phyloP scores from a whole-genome alignment of 1,284 basidiomycete species.

The Phlebopus sp. region DNA sequence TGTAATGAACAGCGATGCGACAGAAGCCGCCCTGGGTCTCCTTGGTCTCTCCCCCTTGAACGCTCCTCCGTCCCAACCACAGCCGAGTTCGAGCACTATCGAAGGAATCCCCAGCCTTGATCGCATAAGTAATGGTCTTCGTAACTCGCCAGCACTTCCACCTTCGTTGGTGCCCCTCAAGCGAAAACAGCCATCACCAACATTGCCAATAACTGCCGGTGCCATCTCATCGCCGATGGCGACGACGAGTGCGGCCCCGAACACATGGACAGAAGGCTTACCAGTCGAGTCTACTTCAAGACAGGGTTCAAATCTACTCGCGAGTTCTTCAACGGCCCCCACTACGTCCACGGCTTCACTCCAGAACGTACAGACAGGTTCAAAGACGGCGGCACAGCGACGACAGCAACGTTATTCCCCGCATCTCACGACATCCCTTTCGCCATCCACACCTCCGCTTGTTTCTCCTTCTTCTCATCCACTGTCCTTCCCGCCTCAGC shows the following conservation, averaged over 20 bases:
- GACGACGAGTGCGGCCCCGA: not conserved
- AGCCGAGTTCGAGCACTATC: conserved; percentile 23
- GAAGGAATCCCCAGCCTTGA: conserved; percentile 24
- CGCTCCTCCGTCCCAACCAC: conserved; percentile 24
- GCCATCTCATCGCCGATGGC: not conserved
- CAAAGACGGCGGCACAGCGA: conserved; percentile 6
- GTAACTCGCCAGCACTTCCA: conserved; percentile 17
- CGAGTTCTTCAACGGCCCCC: conserved; percentile 18
- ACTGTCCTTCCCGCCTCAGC: conserved; percentile 9
- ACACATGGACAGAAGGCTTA: conserved; percentile 7
- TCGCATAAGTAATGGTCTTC: conserved; percentile 15
- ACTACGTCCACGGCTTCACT: conserved; percentile 6
- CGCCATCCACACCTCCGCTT: conserved; percentile 17
- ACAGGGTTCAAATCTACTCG: conserved; percentile 17
- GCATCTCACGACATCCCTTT: conserved; percentile 8
- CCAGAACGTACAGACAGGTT: conserved; percentile 12
- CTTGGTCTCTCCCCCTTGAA: conserved; percentile 42
- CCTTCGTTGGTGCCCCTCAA: conserved; percentile 41
- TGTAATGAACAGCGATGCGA: conserved; percentile 54
- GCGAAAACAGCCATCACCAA: conserved; percentile 35
- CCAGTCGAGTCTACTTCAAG: conserved; percentile 12
- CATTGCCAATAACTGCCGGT: conserved; percentile 9
- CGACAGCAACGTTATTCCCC: conserved; percentile 26
- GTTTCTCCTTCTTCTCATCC: conserved; percentile 23
- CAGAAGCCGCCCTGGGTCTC: conserved; percentile 48